phyloP scores from a whole-genome alignment of 306 rosid species.

The Cucurbita ficifolia region DNA sequence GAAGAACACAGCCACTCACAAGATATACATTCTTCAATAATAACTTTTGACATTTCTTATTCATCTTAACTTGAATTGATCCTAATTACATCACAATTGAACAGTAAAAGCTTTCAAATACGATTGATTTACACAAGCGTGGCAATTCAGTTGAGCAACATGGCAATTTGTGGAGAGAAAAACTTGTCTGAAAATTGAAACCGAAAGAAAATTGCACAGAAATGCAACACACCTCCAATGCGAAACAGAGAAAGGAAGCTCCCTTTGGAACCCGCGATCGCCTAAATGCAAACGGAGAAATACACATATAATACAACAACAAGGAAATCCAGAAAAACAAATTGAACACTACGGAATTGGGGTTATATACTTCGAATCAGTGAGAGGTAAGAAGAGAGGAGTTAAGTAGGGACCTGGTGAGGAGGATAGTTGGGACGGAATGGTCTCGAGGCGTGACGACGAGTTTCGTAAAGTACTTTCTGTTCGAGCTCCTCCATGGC shows the following conservation, averaged over 20 bases:
- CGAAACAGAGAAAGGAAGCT: constrained; percentile 43
- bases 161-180: neutral
- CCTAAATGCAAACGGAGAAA: constrained; percentile 23
- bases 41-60: neutral
- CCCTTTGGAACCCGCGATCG: constrained; percentile 22
- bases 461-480: constrained; percentile 53
- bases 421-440: constrained; percentile 42
- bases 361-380: neutral
- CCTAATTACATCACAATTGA: neutral
- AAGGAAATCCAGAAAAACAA: neutral
- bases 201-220: neutral
- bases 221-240: constrained; percentile 36
- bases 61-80: neutral
- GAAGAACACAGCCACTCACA: neutral
- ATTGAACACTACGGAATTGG: neutral
- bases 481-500: constrained; percentile 31
- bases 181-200: neutral
- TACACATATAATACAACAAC: neutral
- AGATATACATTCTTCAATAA: neutral
- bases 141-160: neutral
- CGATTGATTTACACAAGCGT: neutral
- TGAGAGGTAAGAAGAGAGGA: neutral
- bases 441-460: constrained; percentile 51
- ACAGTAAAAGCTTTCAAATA: neutral
- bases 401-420: constrained; percentile 21